These are phyloP conservation scores for Omphalotus olearius DNA, from an alignment of 1,284 basidiomycete genomes.

Conservation along the genomic window DNA sequence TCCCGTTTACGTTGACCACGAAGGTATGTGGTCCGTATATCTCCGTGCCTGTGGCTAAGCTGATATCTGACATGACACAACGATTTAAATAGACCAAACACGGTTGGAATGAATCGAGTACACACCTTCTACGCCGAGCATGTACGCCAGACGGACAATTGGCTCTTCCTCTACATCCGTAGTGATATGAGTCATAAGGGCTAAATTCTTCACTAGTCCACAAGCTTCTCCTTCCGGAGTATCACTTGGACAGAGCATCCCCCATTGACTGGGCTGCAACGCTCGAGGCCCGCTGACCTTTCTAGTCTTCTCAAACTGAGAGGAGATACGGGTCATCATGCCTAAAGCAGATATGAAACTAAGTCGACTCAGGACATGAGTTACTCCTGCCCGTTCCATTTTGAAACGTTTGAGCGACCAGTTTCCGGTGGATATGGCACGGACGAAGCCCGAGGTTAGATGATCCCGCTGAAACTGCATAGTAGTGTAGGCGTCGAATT, in stretches of 20 bases:
- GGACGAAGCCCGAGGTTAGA: conserved; percentile 94
- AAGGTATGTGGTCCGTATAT: conserved; percentile 91
- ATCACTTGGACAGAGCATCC: conserved; percentile 97
- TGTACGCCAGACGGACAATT: conserved; percentile 85
- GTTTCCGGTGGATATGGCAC: conserved; percentile 98
- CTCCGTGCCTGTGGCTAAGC: conserved; percentile 89
- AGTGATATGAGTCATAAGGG: conserved; percentile 99
- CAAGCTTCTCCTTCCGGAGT: conserved; percentile 99
- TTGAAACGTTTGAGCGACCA: conserved; percentile 99
- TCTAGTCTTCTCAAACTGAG: conserved; percentile 99
- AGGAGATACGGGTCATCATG: conserved; percentile 99
- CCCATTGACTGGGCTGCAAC: conserved; percentile 98
- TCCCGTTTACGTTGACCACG: conserved; percentile 97
- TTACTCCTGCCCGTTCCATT: conserved; percentile 99
- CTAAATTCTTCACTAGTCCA: conserved; percentile 97
- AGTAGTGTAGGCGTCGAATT: conserved; percentile 95
- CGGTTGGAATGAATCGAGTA: conserved; percentile 8
- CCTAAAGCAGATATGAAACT: conserved; percentile 97
- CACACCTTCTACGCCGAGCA: conserved; percentile 93
- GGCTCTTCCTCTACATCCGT: conserved; percentile 98
- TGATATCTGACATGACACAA: conserved; percentile 66
- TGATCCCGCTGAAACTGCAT: conserved; percentile 93
- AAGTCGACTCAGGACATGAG: conserved; percentile 93
- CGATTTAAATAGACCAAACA: conserved; percentile 11
- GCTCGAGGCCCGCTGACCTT: conserved; percentile 99